These are phyloP conservation scores for Apiotrichum domesticum DNA, from an alignment of 1,284 basidiomycete species.

Conservation along the genomic window DNA sequence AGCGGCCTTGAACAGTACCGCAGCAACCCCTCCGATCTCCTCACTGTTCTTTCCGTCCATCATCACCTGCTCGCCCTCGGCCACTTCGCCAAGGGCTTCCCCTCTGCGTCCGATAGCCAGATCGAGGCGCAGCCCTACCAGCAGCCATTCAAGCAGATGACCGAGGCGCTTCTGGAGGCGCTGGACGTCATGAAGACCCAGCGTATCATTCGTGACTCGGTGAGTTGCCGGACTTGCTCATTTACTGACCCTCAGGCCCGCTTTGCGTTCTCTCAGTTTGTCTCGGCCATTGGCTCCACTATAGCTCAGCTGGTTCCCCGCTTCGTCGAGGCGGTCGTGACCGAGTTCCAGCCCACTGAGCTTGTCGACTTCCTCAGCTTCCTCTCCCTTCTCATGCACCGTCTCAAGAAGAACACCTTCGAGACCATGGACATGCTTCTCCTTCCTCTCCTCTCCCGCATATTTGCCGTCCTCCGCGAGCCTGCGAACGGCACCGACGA, in stretches of 20 bases:
- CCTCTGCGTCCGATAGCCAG: slow-evolving; percentile 67
- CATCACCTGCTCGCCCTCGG: slow-evolving; percentile 93
- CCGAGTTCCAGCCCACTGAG: slow-evolving; percentile 86
- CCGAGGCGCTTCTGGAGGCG: slow-evolving; percentile 81
- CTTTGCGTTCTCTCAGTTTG: slow-evolving; percentile 87
- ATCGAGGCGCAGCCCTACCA: slow-evolving; percentile 68
- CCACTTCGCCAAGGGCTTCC: slow-evolving; percentile 94
- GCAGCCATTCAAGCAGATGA: slow-evolving; percentile 77
- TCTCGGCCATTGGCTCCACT: slow-evolving; percentile 79
- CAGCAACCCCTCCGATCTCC: slow-evolving; percentile 32
- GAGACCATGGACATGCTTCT: slow-evolving; percentile 85
- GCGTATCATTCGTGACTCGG: slow-evolving; percentile 86
- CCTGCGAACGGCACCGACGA: slow-evolving; percentile 90
- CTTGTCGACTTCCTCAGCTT: slow-evolving; percentile 94
- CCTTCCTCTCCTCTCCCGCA: slow-evolving; percentile 75
- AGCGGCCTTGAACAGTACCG: slow-evolving; percentile 54
- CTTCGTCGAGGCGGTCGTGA: slow-evolving; percentile 80
- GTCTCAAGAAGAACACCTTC: slow-evolving; percentile 59
- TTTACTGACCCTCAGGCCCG: slow-evolving; percentile 56
- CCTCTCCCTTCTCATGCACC: slow-evolving; percentile 82
- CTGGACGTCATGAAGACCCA: slow-evolving; percentile 82
- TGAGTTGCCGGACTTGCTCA: slow-evolving; percentile 48
- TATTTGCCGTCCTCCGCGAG: slow-evolving; percentile 72
- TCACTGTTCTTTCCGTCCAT: slow-evolving; percentile 81
- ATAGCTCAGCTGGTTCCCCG: slow-evolving; percentile 45